phyloP scores from a whole-genome alignment of 148 eudicot genomes.

The Cornus kousa region DNA sequence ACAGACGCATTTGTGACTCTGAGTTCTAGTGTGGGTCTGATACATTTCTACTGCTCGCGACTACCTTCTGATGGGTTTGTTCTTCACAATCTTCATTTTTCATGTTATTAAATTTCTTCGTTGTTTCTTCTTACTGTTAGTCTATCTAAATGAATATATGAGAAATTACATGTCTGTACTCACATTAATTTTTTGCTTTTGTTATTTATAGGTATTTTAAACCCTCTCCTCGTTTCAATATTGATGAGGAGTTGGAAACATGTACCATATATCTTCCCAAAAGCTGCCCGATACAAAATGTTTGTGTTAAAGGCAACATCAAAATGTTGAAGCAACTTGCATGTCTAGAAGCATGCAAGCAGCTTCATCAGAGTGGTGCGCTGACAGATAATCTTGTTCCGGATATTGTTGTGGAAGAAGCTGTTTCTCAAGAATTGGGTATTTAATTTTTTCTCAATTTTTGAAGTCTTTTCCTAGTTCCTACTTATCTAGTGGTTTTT shows the following conservation, averaged over 20 bases:
- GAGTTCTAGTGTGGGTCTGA: slow-evolving; percentile 59
- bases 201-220: slow-evolving; percentile 62
- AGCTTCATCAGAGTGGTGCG: slow-evolving; percentile 69
- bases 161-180: not conserved
- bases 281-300: slow-evolving; percentile 58
- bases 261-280: slow-evolving; percentile 68
- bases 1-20: slow-evolving; percentile 78
- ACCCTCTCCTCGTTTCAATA: slow-evolving; percentile 52
- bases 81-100: not conserved
- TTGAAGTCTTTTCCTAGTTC: not conserved
- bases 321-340: slow-evolving; percentile 64
- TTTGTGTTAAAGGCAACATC: slow-evolving; percentile 42
- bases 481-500: not conserved
- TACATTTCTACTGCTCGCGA: slow-evolving; percentile 79
- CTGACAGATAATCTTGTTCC: slow-evolving; percentile 84
- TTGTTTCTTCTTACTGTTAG: slow-evolving; percentile 1
- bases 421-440: slow-evolving; percentile 48
- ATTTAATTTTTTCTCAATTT: not conserved
- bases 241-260: slow-evolving; percentile 37
- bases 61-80: slow-evolving; percentile 89
- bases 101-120: not conserved
- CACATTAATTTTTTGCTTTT: slow-evolving; percentile 9
- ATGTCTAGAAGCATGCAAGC: slow-evolving; percentile 81
- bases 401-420: slow-evolving; percentile 64
- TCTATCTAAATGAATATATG: not conserved